phyloP scores from a whole-genome alignment of 1,284 basidiomycete genomes.

The Ustilago curta region DNA sequence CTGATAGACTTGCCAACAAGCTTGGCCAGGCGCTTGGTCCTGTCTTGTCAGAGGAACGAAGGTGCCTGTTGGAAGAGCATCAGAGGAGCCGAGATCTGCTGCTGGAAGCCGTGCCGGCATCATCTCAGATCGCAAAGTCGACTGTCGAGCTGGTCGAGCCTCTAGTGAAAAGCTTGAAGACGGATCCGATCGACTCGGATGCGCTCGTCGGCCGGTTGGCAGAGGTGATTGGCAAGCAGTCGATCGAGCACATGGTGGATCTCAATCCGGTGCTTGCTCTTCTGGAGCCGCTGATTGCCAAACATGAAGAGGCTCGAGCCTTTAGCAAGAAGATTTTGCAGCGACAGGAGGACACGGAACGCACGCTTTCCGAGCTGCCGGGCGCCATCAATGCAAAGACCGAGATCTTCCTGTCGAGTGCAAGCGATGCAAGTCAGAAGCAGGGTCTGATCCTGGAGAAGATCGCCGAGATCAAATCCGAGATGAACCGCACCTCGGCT shows the following conservation, averaged over 20 bases:
- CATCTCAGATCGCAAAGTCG: constrained; percentile 35
- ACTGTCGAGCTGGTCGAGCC: constrained; percentile 42
- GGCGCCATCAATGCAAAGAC: constrained; percentile 61
- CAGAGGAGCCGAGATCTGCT: constrained; percentile 25
- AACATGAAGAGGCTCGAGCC: constrained; percentile 51
- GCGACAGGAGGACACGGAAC: constrained; percentile 56
- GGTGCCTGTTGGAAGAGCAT: constrained; percentile 25
- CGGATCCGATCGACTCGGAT: constrained; percentile 50
- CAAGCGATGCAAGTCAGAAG: constrained; percentile 20
- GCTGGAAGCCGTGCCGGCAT: constrained; percentile 18
- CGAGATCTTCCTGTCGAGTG: constrained; percentile 55
- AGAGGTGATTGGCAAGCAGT: constrained; percentile 54
- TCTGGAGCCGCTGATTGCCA: constrained; percentile 56
- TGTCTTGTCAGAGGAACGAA: constrained; percentile 30
- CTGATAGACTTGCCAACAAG: constrained; percentile 30
- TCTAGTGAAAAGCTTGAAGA: constrained; percentile 44
- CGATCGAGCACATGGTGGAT: constrained; percentile 59
- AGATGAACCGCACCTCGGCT: constrained; percentile 5
- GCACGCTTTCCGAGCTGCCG: constrained; percentile 50
- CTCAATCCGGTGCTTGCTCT: constrained; percentile 59
- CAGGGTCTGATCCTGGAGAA: constrained; percentile 22
- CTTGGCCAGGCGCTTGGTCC: constrained; percentile 30
- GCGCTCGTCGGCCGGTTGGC: constrained; percentile 35
- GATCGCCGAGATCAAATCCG: constrained; percentile 27
- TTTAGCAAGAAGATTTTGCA: constrained; percentile 48